Evolutionary conservation across 176 grass and related monocot species (phyloP).

Genomic region (Carex kokanica): DNA sequence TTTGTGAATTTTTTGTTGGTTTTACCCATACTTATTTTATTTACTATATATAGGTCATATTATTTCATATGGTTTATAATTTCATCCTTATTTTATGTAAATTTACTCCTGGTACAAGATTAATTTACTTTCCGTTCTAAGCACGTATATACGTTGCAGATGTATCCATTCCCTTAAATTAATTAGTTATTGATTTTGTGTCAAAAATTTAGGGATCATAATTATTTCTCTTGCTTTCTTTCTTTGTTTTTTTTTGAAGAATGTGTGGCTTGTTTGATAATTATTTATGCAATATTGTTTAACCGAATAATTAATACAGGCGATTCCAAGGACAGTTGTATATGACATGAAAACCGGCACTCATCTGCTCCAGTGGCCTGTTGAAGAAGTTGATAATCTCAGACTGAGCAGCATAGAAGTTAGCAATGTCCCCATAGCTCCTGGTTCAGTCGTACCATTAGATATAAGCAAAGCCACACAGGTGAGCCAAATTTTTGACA

Average conservation of each 20-base stretch:
- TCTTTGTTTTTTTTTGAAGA: not conserved
- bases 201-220: not conserved
- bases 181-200: not conserved
- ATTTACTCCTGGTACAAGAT: not conserved
- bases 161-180: not conserved
- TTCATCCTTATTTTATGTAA: not conserved
- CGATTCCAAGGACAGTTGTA: slow-evolving; percentile 60
- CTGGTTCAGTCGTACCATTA: slow-evolving; percentile 53
- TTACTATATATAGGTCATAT: not conserved
- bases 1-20: not conserved
- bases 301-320: slow-evolving; percentile 29
- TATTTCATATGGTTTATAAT: not conserved
- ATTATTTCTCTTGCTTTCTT: not conserved
- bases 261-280: not conserved
- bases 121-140: not conserved
- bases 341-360: slow-evolving; percentile 67
- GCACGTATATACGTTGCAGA: too few relatives aligned
- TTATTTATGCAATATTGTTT: not conserved
- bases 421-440: slow-evolving; percentile 26
- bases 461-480: slow-evolving; percentile 53
- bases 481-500: slow-evolving; percentile 15
- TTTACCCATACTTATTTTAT: not conserved
- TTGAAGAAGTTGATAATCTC: slow-evolving; percentile 82
- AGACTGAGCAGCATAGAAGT: slow-evolving; percentile 45
- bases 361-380: slow-evolving; percentile 85